Conservation (phyloP, 495 filamentous ascomycete species). For the Pseudomonodictys pantanalensis region DNA sequence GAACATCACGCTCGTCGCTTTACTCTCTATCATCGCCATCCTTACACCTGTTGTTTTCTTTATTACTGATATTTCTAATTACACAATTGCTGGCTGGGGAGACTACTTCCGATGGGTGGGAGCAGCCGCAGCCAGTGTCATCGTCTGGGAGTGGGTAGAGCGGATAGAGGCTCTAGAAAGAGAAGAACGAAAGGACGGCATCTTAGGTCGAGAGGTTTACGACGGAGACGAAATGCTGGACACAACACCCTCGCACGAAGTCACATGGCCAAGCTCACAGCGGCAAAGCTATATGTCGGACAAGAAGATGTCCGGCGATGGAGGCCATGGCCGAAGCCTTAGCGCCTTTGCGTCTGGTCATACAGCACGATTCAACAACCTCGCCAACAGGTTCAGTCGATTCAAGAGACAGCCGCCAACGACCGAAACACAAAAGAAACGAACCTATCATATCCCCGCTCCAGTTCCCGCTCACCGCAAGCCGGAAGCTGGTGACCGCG, state of each 20-base stretch:
- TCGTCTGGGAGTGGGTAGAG: conserved; percentile 99
- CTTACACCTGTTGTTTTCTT: conserved; percentile 95
- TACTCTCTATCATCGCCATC: conserved; percentile 73
- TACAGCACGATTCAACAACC: conserved; percentile 38
- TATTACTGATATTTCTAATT: conserved; percentile 84
- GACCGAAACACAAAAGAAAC: conserved; percentile 36
- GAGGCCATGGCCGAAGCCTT: conserved; percentile 6
- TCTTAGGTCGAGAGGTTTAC: conserved; percentile 89
- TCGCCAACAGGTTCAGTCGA: conserved; percentile 23
- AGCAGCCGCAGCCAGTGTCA: conserved; percentile 89
- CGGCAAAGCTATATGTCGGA: conserved; percentile 11
- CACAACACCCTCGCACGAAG: conserved; percentile 60
- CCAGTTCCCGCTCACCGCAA: conserved; percentile 17
- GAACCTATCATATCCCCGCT: conserved; percentile 34
- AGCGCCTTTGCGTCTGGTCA: conserved; percentile 11
- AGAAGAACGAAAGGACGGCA: conserved; percentile 93
- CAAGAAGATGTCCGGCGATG: conserved; percentile 5
- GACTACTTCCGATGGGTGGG: conserved; percentile 98
- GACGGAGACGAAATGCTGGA: conserved; percentile 97
- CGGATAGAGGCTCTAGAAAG: conserved; percentile 95
- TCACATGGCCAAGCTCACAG: conserved; percentile 49
- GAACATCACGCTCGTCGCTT: conserved; percentile 82
- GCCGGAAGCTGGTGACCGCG: conserved; percentile 35
- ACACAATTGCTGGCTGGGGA: conserved; percentile 88
- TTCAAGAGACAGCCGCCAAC: conserved; percentile 10